Evolutionary conservation across 805 yeast genomes (phyloP).

Genomic region (Dipodascus geniculatus): DNA sequence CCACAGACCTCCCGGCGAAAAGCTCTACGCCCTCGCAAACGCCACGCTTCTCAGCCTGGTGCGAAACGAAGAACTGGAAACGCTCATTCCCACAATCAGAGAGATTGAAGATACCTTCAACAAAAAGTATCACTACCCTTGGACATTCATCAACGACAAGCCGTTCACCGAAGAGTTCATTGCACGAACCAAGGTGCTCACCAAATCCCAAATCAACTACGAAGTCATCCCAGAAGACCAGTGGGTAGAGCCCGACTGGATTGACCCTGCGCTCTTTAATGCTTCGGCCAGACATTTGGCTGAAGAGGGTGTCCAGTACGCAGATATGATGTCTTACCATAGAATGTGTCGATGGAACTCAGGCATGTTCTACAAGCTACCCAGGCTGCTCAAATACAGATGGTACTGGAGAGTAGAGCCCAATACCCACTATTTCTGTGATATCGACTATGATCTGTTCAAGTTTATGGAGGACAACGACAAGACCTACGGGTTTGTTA

Average conservation of each 20-base stretch:
- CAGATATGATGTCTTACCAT: conserved; percentile 52
- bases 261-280: conserved; percentile 29
- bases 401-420: conserved; percentile 84
- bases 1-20: neutral
- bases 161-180: conserved; percentile 52
- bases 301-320: conserved; percentile 42
- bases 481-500: conserved; percentile 64
- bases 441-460: conserved; percentile 66
- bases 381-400: conserved; percentile 45
- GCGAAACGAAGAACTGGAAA: conserved; percentile 48
- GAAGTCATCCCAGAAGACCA: conserved; percentile 30
- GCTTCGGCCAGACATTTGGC: conserved; percentile 32
- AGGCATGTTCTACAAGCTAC: conserved; percentile 50
- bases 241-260: conserved; percentile 52
- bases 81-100: conserved; percentile 40
- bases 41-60: conserved; percentile 69
- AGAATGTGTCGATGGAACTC: conserved; percentile 80
- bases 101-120: conserved; percentile 59
- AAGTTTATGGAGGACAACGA: conserved; percentile 55
- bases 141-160: conserved; percentile 65
- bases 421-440: conserved; percentile 51
- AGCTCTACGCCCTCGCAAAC: conserved; percentile 33
- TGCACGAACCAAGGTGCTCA: conserved; percentile 28
- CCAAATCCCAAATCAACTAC: conserved; percentile 35
- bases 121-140: conserved; percentile 62